Evolutionary conservation across 352 stramenopile genomes (phyloP).

Genomic region (Phytopythium vexans): DNA sequence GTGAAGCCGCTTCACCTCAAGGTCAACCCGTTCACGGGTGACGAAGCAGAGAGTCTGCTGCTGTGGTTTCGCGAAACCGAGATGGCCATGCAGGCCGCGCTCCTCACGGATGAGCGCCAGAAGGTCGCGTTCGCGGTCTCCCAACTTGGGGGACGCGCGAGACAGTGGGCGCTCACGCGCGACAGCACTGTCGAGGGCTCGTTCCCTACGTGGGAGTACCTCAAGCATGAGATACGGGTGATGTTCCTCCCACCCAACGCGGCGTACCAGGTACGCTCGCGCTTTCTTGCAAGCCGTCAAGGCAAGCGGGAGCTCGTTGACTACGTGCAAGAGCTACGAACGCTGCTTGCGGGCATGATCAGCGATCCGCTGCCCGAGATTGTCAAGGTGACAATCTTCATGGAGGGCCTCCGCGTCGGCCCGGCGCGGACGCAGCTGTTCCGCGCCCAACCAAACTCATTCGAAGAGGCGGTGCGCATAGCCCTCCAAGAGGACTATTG

Average conservation of each 20-base stretch:
- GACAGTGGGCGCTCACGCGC: too few relatives aligned
- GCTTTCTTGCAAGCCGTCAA: slow-evolving; percentile 6
- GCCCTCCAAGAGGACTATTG: slow-evolving; percentile 7
- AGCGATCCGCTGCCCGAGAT: not conserved
- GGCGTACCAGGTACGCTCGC: slow-evolving; percentile 3
- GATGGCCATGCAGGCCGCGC: too few relatives aligned
- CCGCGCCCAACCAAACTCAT: not conserved
- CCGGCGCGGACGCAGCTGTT: slow-evolving; percentile 5
- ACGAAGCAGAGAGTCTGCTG: too few relatives aligned
- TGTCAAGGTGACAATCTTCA: slow-evolving; percentile 7
- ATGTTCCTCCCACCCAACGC: slow-evolving; percentile 7
- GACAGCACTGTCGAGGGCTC: too few relatives aligned
- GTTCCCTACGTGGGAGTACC: slow-evolving; percentile 5
- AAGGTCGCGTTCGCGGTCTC: too few relatives aligned
- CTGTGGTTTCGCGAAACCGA: too few relatives aligned
- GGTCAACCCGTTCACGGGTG: too few relatives aligned
- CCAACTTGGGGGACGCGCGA: too few relatives aligned
- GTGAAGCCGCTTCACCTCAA: too few relatives aligned
- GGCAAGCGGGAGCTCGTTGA: slow-evolving; percentile 3
- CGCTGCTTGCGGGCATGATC: slow-evolving; percentile 6
- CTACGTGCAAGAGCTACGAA: slow-evolving; percentile 8
- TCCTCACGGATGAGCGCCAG: too few relatives aligned
- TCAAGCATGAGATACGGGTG: slow-evolving; percentile 3
- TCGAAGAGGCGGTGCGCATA: slow-evolving; percentile 3
- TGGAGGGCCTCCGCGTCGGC: slow-evolving; percentile 5